These are phyloP conservation scores for Pythium insidiosum DNA, from an alignment of 352 stramenopile species.

Conservation along the genomic window DNA sequence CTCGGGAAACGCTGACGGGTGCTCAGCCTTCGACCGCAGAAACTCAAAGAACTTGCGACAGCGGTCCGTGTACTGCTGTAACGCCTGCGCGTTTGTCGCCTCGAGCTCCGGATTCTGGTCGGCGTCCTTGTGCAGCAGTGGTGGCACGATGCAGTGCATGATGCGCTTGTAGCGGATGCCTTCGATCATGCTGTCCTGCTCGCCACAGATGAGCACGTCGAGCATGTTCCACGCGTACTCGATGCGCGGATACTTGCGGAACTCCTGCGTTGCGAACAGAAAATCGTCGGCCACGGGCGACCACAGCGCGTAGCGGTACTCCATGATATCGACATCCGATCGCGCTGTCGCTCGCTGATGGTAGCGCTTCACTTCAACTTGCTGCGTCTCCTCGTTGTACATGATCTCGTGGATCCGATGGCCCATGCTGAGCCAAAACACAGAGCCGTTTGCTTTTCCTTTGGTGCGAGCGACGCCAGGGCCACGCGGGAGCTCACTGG, in stretches of 20 bases:
- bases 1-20: conserved; percentile 37
- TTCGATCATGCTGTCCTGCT: conserved; percentile 84
- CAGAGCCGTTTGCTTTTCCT: conserved; percentile 16
- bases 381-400: conserved; percentile 82
- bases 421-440: conserved; percentile 80
- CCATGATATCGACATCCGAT: conserved; percentile 72
- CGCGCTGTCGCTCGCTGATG: conserved; percentile 51
- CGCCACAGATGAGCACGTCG: conserved; percentile 80
- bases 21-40: conserved; percentile 48
- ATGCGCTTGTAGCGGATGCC: conserved; percentile 76
- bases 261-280: conserved; percentile 59
- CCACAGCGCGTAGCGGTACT: conserved; percentile 81
- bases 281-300: conserved; percentile 58
- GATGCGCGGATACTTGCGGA: conserved; percentile 72
- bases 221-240: conserved; percentile 85
- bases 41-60: conserved; percentile 68
- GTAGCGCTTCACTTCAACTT: conserved; percentile 83
- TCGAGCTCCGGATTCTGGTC: conserved; percentile 20
- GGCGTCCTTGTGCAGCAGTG: conserved; percentile 17
- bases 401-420: conserved; percentile 84
- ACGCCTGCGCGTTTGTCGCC: conserved; percentile 13
- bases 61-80: conserved; percentile 51
- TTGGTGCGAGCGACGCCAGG: conserved; percentile 7
- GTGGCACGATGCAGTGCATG: conserved; percentile 63
- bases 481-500: no score